Base-by-base conservation (phyloP, 805 yeast genomes). In the Candida vaughaniae region DNA sequence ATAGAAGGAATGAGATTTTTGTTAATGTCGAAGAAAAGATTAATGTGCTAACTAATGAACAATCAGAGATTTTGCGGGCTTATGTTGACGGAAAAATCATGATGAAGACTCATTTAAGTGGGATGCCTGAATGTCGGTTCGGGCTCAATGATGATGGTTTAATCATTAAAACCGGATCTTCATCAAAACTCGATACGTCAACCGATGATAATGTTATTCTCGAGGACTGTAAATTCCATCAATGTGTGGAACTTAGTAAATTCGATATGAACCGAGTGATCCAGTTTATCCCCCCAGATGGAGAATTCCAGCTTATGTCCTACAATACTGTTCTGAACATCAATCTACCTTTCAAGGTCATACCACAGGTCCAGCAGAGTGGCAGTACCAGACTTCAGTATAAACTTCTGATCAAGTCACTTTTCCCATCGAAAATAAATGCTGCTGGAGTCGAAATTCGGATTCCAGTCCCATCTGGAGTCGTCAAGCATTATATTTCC, bases 201-300 rank as follows among this genome's bases (percentile, higher is more conserved):
- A 18, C 16, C 10, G 31, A 25, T 25, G 34, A 36, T 31, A 7
- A 16, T 2, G 85, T 80, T 4, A 52, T 70, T 0, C 62, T 89
- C 8, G 86, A 83, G 48, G 95, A 88, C 56, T 80, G 85, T 49
- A 86, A 83, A 46, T 84, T 88, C 60, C 96, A 88, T 59, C 90
- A 86, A 49, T 85, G 95, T 58, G 96, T 88, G 18, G 80, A 81
- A 42, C 64, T 87, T 36, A 76, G 75, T 43, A 74, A 76, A 48
- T 86, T 82, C 56, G 87, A 85, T 41, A 52, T 67, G 10, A 78
- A 81, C 15, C 65, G 83, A 29, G 63, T 76, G 14, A 82, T 89
- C 40, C 77, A 73, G 34, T 88, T 89, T 47, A 67, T 80, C 6
- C 96, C 96, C 2, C 96, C 96, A 1, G 95, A 88, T 60, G 95